These are phyloP conservation scores for Penicillium steckii DNA, from an alignment of 495 filamentous ascomycete species.

Conservation along the genomic window DNA sequence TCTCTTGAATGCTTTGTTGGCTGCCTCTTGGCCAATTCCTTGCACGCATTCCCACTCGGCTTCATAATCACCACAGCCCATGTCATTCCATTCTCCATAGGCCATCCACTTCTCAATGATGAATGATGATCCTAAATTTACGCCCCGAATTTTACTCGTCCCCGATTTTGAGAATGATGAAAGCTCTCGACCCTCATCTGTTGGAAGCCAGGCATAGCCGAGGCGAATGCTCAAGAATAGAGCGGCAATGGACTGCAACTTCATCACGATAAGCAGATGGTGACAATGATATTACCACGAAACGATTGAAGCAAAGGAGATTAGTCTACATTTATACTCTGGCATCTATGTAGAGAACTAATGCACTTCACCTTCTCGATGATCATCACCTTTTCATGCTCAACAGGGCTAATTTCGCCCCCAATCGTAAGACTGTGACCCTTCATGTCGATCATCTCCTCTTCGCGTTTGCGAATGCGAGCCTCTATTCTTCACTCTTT, in stretches of 20 bases:
- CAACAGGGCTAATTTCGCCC: not conserved
- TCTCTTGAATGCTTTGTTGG: slow-evolving; percentile 52
- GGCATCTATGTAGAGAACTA: too few relatives aligned
- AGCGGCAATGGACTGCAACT: not conserved
- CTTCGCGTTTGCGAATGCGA: not conserved
- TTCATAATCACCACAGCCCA: slow-evolving; percentile 52
- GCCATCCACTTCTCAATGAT: slow-evolving; percentile 62
- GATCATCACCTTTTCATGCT: not conserved
- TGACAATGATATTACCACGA: too few relatives aligned
- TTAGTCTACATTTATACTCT: too few relatives aligned
- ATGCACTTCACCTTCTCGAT: not conserved
- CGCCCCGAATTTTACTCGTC: slow-evolving; percentile 46
- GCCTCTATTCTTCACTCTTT: not conserved
- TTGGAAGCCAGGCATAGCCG: not conserved
- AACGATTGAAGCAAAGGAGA: too few relatives aligned
- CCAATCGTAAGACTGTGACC: not conserved
- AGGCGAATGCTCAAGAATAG: not conserved
- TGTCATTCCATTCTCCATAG: slow-evolving; percentile 44
- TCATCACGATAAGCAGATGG: too few relatives aligned
- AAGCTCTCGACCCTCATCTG: not conserved
- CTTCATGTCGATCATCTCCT: not conserved
- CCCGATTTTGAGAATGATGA: not conserved
- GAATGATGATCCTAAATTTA: slow-evolving; percentile 60
- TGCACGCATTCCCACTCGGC: slow-evolving; percentile 60
- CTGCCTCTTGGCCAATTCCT: slow-evolving; percentile 50